Base-by-base conservation (phyloP, 371 early-diverging fungal genomes). In the Apophysomyces ossiformis region DNA sequence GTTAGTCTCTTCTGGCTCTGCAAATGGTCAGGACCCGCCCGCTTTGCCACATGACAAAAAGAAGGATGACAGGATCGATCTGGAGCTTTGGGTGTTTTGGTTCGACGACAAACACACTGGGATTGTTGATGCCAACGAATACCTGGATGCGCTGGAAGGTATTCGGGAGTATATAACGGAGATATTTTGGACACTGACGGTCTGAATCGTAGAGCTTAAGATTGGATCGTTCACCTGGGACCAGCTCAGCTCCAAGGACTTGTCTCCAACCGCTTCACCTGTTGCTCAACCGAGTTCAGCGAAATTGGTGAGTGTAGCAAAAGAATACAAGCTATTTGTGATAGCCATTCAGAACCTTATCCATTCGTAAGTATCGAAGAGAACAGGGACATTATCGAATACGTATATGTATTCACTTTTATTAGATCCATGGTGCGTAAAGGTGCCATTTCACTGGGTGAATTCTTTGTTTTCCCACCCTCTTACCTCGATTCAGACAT, bases 61-160 rank as follows among this genome's bases (percentile, higher is more conserved):
- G 0, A 67, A 45, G 16, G 39, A 50, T 9, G 54, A 50, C 16
- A 50, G 5, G 54, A 50, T 66, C 4, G 50, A 47, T 15, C 59
- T 79, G 4, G 79, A 82, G 58, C 57, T 82, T 21, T 82, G 82
- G 82, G 82, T 82, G 3, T 82, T 82, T 71, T 82, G 82, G 82
- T 79, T 82, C 57, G 82, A 82, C 57, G 82, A 82, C 39, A 68
- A 76, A 43, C 82, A 79, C 26, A 82, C 82, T 11, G 79, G 79
- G 2, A 65, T 65, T 13, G 75, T 82, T 32, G 82, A 82, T 63
- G 68, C 66, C 45, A 75, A 77, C 43, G 61, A 69, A 56, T 47
- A 58, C 21, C 62, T 82, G 18, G 57, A 68, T 18, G 66, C 67
- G 41, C 60, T 82, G 8, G 79, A 79, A 64, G 82, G 82, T 82